These are phyloP conservation scores for Gossypium ekmanianum DNA, from an alignment of 345 rosid genomes.

Conservation along the genomic window DNA sequence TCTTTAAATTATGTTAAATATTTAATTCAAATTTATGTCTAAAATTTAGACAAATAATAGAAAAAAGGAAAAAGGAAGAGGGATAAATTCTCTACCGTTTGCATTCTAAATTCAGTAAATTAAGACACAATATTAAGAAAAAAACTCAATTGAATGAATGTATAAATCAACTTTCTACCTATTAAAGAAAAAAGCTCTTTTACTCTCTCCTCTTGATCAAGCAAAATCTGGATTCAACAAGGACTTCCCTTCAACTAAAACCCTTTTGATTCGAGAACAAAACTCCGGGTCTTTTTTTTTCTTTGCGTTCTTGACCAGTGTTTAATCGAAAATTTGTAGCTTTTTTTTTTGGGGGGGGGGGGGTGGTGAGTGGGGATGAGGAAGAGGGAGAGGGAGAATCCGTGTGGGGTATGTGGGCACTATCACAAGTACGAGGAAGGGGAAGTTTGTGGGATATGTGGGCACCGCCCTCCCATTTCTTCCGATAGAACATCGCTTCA, in stretches of 20 bases:
- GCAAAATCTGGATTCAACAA: constrained; percentile 13
- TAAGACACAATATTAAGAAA: neutral
- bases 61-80: too few relatives aligned
- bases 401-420: constrained; percentile 95
- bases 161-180: neutral
- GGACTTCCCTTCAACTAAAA: neutral
- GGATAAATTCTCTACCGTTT: too few relatives aligned
- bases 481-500: constrained; percentile 48
- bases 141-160: neutral
- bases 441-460: constrained; percentile 92
- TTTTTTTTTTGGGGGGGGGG: neutral
- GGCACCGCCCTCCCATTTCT: constrained; percentile 63
- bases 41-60: too few relatives aligned
- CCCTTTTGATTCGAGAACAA: neutral
- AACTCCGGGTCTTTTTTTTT: neutral
- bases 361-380: constrained; percentile 47
- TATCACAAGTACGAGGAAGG: constrained; percentile 99
- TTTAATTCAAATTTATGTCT: too few relatives aligned
- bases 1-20: too few relatives aligned
- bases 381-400: constrained; percentile 98
- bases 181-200: neutral
- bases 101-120: neutral
- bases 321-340: neutral
- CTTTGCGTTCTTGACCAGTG: constrained; percentile 2
- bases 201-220: neutral